Evolutionary conservation across 2,329 filamentous ascomycete genomes (phyloP), one percentile per base, ranked within the genome.

Genomic region (Bipolaris oryzae): DNA sequence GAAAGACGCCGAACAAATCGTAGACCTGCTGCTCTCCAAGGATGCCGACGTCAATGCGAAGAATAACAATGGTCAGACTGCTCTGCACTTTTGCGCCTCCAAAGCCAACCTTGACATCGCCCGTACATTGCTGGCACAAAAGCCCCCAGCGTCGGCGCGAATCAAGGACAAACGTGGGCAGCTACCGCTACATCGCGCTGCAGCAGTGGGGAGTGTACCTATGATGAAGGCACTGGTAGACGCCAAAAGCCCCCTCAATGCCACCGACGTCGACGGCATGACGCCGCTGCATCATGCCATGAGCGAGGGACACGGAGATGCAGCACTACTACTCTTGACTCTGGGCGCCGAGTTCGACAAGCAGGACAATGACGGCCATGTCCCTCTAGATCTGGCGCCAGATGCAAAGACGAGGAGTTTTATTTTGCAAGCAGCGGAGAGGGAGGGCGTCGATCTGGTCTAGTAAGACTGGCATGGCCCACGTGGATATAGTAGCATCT

Each of bases 221-320:
- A 92, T 99, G 79, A 82, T 96, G 45, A 89, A 87, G 67, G 78
- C 96, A 35, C 79, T 99, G 13, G 80, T 99, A 5, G 79, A 97
- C 15, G 86, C 90, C 68, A 84, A 82, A 61, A 96, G 91, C 63
- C 93, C 94, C 0, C 73, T 98, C 21, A 91, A 96, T 75, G 88
- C 92, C 2, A 88, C 89, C 2, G 95, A 99, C 78, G 80, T 82
- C 34, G 87, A 92, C 64, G 94, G 94, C 1, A 87, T 90, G 74
- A 98, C 95, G 21, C 89, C 95, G 3, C 80, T 99, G 68, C 95
- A 99, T 77, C 95, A 99, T 73, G 79, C 91, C 11, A 79, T 93
- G 63, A 89, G 89, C 1, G 91, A 95, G 71, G 86, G 86, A 0
- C 84, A 87, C 73, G 86, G 92, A 1, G 92, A 97, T 75, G 87